Percentiles rank a stretch among this genome's conserved stretches.
phyloP scores from a whole-genome alignment of 225 moss, liverwort and hornwort genomes.

The Asterella californica region DNA sequence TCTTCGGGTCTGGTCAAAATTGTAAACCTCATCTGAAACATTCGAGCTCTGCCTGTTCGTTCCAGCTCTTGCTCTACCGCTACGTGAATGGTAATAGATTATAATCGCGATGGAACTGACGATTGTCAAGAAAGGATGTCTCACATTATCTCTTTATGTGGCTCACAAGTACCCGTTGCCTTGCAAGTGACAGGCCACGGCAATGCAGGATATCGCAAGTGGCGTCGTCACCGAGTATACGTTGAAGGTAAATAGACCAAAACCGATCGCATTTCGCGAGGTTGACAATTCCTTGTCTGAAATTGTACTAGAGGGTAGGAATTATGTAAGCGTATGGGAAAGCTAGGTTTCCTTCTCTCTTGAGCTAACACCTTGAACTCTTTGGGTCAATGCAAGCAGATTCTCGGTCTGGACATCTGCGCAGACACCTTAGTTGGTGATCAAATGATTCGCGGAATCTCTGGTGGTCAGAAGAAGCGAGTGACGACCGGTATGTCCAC shows the following conservation, averaged over 20 bases:
- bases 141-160: neutral
- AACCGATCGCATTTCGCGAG: neutral
- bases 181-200: conserved; percentile 14
- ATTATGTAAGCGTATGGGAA: too few relatives aligned
- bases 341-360: too few relatives aligned
- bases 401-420: conserved; percentile 39
- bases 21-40: too few relatives aligned
- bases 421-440: conserved; percentile 39
- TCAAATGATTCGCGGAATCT: conserved; percentile 40
- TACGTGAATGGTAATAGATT: too few relatives aligned
- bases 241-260: conserved; percentile 18
- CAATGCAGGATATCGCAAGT: conserved; percentile 19
- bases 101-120: too few relatives aligned
- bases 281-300: neutral
- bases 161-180: neutral
- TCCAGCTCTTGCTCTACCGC: too few relatives aligned
- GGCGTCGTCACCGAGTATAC: conserved; percentile 25
- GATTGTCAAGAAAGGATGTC: too few relatives aligned
- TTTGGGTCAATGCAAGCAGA: conserved; percentile 7
- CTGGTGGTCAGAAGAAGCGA: conserved; percentile 43
- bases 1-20: too few relatives aligned
- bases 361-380: neutral
- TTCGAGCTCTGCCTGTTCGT: too few relatives aligned
- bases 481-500: conserved; percentile 31
- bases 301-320: too few relatives aligned